phyloP scores from a whole-genome alignment of 2,329 filamentous ascomycete species.

The Cladophialophora carrionii region DNA sequence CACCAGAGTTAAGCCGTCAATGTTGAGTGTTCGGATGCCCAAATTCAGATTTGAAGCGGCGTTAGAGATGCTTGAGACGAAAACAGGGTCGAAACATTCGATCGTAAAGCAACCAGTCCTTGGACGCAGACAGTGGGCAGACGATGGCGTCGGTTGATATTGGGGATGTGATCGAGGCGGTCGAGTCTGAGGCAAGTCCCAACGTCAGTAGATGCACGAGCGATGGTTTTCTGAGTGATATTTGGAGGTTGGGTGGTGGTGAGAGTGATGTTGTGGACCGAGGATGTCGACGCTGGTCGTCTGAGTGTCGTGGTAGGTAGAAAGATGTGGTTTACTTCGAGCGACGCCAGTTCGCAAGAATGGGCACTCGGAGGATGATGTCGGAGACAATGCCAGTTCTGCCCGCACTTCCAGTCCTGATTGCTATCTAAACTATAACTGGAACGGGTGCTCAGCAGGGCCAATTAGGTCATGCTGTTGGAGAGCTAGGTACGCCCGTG shows the following conservation, averaged over 20 bases:
- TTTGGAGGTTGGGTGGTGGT: background rate
- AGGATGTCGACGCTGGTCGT: slow-evolving; percentile 4
- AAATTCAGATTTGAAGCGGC: slow-evolving; percentile 1
- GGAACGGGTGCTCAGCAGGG: slow-evolving; percentile 1
- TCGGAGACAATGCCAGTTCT: slow-evolving; percentile 16
- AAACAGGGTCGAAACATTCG: slow-evolving; percentile 5
- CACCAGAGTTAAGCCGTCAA: background rate
- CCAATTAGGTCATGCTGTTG: slow-evolving; percentile 4
- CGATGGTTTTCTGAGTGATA: background rate
- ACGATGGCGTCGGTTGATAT: slow-evolving; percentile 7
- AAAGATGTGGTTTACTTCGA: slow-evolving; percentile 4
- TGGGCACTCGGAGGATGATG: slow-evolving; percentile 22
- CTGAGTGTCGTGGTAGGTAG: slow-evolving; percentile 11
- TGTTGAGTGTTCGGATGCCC: slow-evolving; percentile 5
- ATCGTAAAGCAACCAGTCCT: slow-evolving; percentile 1
- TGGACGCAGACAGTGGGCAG: background rate
- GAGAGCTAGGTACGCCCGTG: background rate
- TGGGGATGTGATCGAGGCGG: slow-evolving; percentile 1
- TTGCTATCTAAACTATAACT: slow-evolving; percentile 14
- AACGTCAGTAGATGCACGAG: background rate
- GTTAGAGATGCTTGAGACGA: background rate
- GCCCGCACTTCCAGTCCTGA: slow-evolving; percentile 7
- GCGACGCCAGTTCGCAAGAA: slow-evolving; percentile 2
- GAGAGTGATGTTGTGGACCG: background rate
- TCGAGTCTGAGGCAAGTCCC: slow-evolving; percentile 4